phyloP scores from a whole-genome alignment of 768 basidiomycete species.

The Suillus alpinus region DNA sequence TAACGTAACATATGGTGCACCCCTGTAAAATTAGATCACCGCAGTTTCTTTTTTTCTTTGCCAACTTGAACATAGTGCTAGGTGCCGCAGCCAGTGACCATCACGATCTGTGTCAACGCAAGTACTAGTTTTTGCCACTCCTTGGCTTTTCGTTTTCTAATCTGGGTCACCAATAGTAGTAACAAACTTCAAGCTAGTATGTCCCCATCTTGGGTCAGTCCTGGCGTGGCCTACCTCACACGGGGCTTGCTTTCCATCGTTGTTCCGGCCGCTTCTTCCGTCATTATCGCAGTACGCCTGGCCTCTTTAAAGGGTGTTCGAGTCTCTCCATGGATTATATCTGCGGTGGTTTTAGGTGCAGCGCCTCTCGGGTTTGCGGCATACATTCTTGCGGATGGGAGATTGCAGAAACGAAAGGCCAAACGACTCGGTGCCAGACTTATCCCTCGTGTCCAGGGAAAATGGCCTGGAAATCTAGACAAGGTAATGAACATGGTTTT shows the following conservation, averaged over 20 bases:
- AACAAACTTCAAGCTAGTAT: neutral
- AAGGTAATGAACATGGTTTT: slow-evolving; percentile 20
- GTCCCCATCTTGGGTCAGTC: slow-evolving; percentile 8
- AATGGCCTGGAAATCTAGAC: slow-evolving; percentile 35
- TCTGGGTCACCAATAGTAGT: neutral
- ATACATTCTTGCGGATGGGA: slow-evolving; percentile 3
- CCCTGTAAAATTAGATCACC: too few species aligned
- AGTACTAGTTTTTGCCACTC: neutral
- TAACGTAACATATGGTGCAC: too few species aligned
- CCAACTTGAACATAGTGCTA: too few species aligned
- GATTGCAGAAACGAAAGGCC: slow-evolving; percentile 18
- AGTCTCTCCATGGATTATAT: slow-evolving; percentile 6
- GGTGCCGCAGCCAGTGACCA: neutral
- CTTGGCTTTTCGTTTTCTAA: neutral
- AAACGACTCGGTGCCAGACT: slow-evolving; percentile 23
- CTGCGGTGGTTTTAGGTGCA: slow-evolving; percentile 6
- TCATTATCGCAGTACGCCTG: slow-evolving; percentile 12
- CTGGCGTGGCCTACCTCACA: slow-evolving; percentile 22
- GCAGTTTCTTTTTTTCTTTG: too few species aligned
- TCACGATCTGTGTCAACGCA: neutral
- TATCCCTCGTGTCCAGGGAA: slow-evolving; percentile 31
- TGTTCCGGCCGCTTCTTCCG: slow-evolving; percentile 13
- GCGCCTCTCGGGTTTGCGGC: slow-evolving; percentile 4
- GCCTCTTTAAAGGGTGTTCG: slow-evolving; percentile 11
- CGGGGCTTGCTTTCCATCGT: slow-evolving; percentile 13